phyloP scores from a whole-genome alignment of 495 filamentous ascomycete species.

The Barbatosphaeria neglecta region DNA sequence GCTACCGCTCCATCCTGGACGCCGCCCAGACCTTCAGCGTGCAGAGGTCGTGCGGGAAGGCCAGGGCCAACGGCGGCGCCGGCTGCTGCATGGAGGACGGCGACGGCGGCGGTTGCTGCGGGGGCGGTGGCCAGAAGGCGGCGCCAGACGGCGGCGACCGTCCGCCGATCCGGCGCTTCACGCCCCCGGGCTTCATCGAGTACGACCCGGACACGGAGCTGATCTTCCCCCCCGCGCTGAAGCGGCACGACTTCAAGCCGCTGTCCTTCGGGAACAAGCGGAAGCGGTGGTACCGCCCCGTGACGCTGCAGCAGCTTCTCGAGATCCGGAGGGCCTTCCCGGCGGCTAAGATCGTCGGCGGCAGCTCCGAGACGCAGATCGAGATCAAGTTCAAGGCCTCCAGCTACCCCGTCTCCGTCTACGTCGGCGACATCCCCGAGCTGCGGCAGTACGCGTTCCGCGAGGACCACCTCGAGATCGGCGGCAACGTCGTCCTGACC shows the following conservation, averaged over 20 bases:
- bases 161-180: constrained; percentile 58
- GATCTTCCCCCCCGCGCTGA: constrained; percentile 80
- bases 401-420: constrained; percentile 82
- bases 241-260: constrained; percentile 69
- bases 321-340: constrained; percentile 83
- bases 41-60: constrained; percentile 41
- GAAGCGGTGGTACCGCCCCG: constrained; percentile 88
- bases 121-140: constrained; percentile 33
- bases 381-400: constrained; percentile 97
- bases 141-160: constrained; percentile 30
- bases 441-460: constrained; percentile 67
- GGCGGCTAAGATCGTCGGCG: constrained; percentile 85
- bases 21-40: constrained; percentile 67
- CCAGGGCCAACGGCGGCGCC: constrained; percentile 46
- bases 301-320: constrained; percentile 74
- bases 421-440: constrained; percentile 86
- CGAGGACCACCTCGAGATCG: constrained; percentile 73
- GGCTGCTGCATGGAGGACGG: constrained; percentile 61
- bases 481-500: constrained; percentile 83
- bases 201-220: constrained; percentile 88
- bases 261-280: constrained; percentile 88
- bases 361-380: constrained; percentile 94
- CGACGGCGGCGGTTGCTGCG: constrained; percentile 45
- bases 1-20: constrained; percentile 88
- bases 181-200: constrained; percentile 78